These are phyloP conservation scores for Xylaria sp. DNA, from an alignment of 2,329 filamentous ascomycete species.

Conservation along the genomic window DNA sequence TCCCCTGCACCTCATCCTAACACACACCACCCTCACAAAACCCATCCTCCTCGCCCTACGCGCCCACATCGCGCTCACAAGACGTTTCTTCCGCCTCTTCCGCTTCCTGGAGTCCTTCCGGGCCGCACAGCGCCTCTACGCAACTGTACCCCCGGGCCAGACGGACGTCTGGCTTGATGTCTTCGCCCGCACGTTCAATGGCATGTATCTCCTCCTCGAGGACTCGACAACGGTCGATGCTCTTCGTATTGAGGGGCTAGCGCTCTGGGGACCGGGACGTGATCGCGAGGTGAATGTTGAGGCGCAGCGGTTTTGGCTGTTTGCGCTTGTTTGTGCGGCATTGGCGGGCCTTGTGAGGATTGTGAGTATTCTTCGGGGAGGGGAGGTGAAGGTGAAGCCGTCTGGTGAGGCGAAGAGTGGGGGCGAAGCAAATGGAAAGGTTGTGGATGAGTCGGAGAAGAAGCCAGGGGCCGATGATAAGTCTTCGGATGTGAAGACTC, in stretches of 20 bases:
- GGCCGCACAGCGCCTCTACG: constrained; percentile 42
- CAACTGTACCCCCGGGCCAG: constrained; percentile 16
- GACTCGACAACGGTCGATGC: constrained; percentile 56
- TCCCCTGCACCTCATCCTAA: constrained; percentile 35
- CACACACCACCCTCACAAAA: constrained; percentile 27
- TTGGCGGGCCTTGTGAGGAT: constrained; percentile 40
- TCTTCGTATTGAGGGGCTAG: constrained; percentile 38
- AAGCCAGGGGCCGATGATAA: constrained; percentile 3
- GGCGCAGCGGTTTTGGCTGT: constrained; percentile 66
- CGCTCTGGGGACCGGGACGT: constrained; percentile 48
- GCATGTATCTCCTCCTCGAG: constrained; percentile 62
- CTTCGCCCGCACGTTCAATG: constrained; percentile 53
- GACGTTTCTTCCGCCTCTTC: constrained; percentile 63
- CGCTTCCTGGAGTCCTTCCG: constrained; percentile 60
- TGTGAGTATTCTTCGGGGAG: constrained; percentile 33
- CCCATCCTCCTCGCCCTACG: constrained; percentile 34
- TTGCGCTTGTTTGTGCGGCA: constrained; percentile 50
- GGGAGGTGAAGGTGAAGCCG: constrained; percentile 17
- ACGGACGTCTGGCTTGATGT: constrained; percentile 47
- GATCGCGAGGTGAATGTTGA: constrained; percentile 49
- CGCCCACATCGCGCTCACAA: constrained; percentile 41
- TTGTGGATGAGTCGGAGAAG: constrained; percentile 13
- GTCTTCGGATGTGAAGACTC: constrained; percentile 20
- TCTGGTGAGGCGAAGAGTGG: constrained; percentile 8
- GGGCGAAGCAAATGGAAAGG: constrained; percentile 4